Evolutionary conservation across 345 rosid species (phyloP).

Genomic region (Rhizophora mangle): DNA sequence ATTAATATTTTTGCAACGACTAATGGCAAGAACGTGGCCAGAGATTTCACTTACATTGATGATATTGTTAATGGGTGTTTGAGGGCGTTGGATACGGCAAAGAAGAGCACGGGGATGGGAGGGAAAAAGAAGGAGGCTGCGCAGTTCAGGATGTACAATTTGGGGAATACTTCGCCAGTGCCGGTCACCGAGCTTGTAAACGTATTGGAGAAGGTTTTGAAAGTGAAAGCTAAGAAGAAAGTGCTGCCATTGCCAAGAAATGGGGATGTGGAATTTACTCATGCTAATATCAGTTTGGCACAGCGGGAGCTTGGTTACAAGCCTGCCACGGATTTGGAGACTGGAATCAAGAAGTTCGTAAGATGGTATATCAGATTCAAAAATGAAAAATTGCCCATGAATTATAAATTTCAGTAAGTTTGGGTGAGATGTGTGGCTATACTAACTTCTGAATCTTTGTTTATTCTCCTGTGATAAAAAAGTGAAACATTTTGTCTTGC

Average conservation of each 20-base stretch:
- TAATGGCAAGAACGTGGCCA: slow-evolving; percentile 18
- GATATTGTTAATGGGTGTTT: slow-evolving; percentile 21
- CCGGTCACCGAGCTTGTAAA: slow-evolving; percentile 17
- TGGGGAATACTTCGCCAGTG: slow-evolving; percentile 20
- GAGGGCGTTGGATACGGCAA: slow-evolving; percentile 18
- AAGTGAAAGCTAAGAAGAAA: slow-evolving; percentile 18
- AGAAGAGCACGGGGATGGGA: slow-evolving; percentile 20
- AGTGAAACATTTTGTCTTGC: neutral
- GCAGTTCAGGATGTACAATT: slow-evolving; percentile 14
- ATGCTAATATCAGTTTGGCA: slow-evolving; percentile 19
- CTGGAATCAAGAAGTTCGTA: slow-evolving; percentile 69
- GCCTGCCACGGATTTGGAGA: slow-evolving; percentile 39
- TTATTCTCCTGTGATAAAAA: neutral
- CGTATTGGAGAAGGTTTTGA: slow-evolving; percentile 15
- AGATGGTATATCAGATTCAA: slow-evolving; percentile 60
- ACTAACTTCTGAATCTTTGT: neutral
- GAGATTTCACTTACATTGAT: slow-evolving; percentile 23
- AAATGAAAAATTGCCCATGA: slow-evolving; percentile 29
- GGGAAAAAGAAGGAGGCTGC: slow-evolving; percentile 20
- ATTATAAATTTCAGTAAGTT: neutral
- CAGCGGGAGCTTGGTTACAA: slow-evolving; percentile 20
- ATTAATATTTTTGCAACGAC: slow-evolving; percentile 10
- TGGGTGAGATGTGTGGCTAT: neutral
- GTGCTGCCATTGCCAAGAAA: slow-evolving; percentile 20
- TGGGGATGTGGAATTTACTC: slow-evolving; percentile 23